A percentile compares a stretch with the other conserved stretches of the same genome.
These are phyloP conservation scores for Botryobasidium botryosum DNA, from an alignment of 768 basidiomycete genomes.

Conservation along the genomic window DNA sequence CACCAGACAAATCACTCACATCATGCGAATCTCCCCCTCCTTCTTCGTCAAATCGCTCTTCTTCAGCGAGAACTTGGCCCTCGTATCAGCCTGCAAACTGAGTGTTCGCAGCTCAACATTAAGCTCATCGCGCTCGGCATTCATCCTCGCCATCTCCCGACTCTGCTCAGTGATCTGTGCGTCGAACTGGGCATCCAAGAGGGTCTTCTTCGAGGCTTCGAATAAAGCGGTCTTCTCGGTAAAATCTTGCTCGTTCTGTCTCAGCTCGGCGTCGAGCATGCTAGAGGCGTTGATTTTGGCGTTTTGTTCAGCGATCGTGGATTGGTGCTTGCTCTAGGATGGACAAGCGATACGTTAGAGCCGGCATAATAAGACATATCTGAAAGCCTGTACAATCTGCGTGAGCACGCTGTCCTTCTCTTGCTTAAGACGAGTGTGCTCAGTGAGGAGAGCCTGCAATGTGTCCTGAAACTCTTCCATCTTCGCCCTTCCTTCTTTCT, in stretches of 20 bases:
- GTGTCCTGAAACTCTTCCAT: slow-evolving; percentile 50
- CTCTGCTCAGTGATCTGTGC: slow-evolving; percentile 39
- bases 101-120: slow-evolving; percentile 53
- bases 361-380: too few relatives aligned
- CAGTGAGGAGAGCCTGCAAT: slow-evolving; percentile 37
- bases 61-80: slow-evolving; percentile 67
- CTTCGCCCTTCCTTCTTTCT: slow-evolving; percentile 39
- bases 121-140: slow-evolving; percentile 51
- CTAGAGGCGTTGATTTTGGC: slow-evolving; percentile 36
- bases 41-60: slow-evolving; percentile 48
- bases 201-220: slow-evolving; percentile 39
- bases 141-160: slow-evolving; percentile 37
- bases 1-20: slow-evolving; percentile 41
- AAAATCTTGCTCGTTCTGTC: slow-evolving; percentile 40
- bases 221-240: slow-evolving; percentile 49
- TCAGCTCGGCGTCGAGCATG: slow-evolving; percentile 40
- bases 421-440: too few relatives aligned
- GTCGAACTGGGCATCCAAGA: slow-evolving; percentile 47
- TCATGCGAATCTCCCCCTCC: slow-evolving; percentile 44
- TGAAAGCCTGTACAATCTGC: too few relatives aligned
- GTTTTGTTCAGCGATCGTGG: slow-evolving; percentile 8
- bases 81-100: slow-evolving; percentile 60
- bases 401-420: too few relatives aligned
- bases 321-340: too few relatives aligned
- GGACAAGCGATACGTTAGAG: too few relatives aligned